These are phyloP conservation scores for Scedosporium minutisporum DNA, from an alignment of 2,329 filamentous ascomycete genomes.

Conservation along the genomic window DNA sequence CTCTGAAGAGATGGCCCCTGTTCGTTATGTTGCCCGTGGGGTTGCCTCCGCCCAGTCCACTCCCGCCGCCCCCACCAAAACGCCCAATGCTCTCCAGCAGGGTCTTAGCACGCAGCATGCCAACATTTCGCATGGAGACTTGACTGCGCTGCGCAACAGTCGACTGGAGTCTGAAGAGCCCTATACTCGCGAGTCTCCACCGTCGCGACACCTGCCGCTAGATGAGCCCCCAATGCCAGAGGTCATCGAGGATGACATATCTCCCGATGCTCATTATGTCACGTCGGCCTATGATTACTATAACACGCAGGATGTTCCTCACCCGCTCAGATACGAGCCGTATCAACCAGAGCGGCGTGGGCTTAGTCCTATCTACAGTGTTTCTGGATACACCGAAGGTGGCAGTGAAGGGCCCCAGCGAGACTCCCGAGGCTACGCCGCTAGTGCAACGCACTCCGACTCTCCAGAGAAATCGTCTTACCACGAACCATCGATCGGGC, in stretches of 20 bases:
- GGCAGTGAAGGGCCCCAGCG: constrained; percentile 33
- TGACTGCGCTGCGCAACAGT: constrained; percentile 42
- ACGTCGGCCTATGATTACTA: constrained; percentile 37
- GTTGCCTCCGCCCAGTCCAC: constrained; percentile 51
- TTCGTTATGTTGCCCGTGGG: constrained; percentile 55
- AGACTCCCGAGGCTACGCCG: constrained; percentile 44
- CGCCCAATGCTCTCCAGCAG: constrained; percentile 44
- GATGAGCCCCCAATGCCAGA: background rate
- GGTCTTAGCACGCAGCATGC: constrained; percentile 59
- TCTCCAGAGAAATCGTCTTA: constrained; percentile 50
- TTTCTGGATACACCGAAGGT: constrained; percentile 72
- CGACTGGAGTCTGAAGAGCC: constrained; percentile 13
- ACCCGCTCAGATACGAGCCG: constrained; percentile 55
- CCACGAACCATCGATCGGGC: constrained; percentile 24
- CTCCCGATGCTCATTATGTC: constrained; percentile 36
- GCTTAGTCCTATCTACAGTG: constrained; percentile 83
- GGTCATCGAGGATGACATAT: constrained; percentile 13
- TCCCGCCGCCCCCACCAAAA: constrained; percentile 53
- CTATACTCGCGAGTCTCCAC: background rate
- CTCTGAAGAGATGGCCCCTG: constrained; percentile 49
- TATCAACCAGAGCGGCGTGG: constrained; percentile 61
- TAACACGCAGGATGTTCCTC: constrained; percentile 52
- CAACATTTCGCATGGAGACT: constrained; percentile 50
- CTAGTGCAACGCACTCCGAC: constrained; percentile 45
- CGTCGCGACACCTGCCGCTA: constrained; percentile 9